phyloP scores from a whole-genome alignment of 768 basidiomycete species.

The Pisolithus sp. region DNA sequence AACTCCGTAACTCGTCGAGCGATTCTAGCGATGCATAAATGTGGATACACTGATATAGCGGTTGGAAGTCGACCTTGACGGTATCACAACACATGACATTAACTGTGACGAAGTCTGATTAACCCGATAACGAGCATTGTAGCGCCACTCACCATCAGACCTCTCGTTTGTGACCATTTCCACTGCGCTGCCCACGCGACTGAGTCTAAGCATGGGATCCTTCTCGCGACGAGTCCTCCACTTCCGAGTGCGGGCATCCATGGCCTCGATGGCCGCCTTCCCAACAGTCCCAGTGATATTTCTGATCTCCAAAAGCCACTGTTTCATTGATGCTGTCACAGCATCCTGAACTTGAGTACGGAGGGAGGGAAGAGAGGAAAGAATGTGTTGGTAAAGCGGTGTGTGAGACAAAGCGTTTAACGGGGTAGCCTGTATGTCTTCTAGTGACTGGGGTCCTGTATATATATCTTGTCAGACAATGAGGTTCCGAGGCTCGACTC shows the following conservation, averaged over 20 bases:
- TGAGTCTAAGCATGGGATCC: slow-evolving; percentile 69
- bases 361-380: slow-evolving; percentile 87
- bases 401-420: slow-evolving; percentile 86
- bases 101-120: slow-evolving; percentile 39
- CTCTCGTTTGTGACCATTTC: slow-evolving; percentile 91
- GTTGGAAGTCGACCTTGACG: slow-evolving; percentile 87
- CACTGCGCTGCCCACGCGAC: slow-evolving; percentile 84
- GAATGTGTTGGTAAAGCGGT: slow-evolving; percentile 85
- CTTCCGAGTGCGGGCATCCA: slow-evolving; percentile 75
- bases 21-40: slow-evolving; percentile 90
- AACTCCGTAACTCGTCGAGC: slow-evolving; percentile 82
- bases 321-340: slow-evolving; percentile 91
- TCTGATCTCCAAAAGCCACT: slow-evolving; percentile 93
- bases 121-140: neutral
- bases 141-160: slow-evolving; percentile 70
- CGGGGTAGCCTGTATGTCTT: slow-evolving; percentile 90
- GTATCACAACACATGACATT: slow-evolving; percentile 90
- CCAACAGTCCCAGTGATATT: slow-evolving; percentile 86
- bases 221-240: slow-evolving; percentile 84
- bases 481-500: slow-evolving; percentile 28
- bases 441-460: slow-evolving; percentile 64
- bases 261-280: slow-evolving; percentile 78
- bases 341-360: slow-evolving; percentile 87
- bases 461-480: slow-evolving; percentile 23
- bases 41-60: slow-evolving; percentile 93